Conservation (phyloP, 192 early-diverging fungal species). For the Backusella macrospora region DNA sequence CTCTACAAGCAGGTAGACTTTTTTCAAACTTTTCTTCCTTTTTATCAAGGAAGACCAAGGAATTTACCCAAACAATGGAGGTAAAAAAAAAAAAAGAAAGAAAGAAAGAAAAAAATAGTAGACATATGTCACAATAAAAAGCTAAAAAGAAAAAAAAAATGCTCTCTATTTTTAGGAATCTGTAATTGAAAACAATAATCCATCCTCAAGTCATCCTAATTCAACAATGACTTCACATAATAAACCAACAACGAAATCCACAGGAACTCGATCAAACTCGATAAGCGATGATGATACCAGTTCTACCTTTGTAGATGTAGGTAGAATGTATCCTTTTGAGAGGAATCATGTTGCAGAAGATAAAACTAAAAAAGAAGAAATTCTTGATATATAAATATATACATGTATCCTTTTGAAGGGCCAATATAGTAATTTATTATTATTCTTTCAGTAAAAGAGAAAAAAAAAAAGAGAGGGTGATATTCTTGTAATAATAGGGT, state of each 20-base stretch:
- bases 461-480: not conserved
- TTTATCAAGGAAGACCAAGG: conserved; percentile 48
- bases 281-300: conserved; percentile 26
- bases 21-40: conserved; percentile 54
- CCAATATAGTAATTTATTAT: not conserved
- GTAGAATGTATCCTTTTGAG: conserved; percentile 28
- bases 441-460: not conserved
- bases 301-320: conserved; percentile 36
- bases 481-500: too few species aligned
- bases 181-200: not conserved
- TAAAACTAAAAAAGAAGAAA: not conserved
- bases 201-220: not conserved
- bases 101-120: too few species aligned
- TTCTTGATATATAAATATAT: conserved; percentile 8
- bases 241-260: not conserved
- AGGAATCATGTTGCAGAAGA: not conserved
- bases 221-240: not conserved
- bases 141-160: not conserved
- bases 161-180: conserved; percentile 8
- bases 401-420: not conserved
- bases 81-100: conserved; percentile 28
- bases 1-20: conserved; percentile 51
- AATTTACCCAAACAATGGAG: conserved; percentile 46
- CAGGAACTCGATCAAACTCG: not conserved
- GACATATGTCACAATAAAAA: too few species aligned